A percentile compares a stretch with the other conserved stretches of the same genome.
phyloP scores from a whole-genome alignment of 1,139 yeast species.

The Yamadazyma songkhlaensis region DNA sequence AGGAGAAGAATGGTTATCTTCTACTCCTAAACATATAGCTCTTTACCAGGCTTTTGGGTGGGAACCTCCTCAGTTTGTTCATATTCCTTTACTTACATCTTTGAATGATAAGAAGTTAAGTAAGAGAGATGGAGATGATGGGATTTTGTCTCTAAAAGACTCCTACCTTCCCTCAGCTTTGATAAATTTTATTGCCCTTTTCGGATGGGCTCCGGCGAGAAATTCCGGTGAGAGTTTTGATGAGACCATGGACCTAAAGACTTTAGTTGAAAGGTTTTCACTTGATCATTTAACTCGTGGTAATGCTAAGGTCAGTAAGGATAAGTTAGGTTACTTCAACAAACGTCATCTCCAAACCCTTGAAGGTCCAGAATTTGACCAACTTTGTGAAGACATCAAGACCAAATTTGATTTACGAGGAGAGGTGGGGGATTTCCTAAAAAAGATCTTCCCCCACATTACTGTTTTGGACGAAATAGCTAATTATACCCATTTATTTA shows the following conservation, averaged over 20 bases:
- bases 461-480: conserved; percentile 48
- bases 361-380: conserved; percentile 27
- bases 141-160: conserved; percentile 56
- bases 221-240: conserved; percentile 47
- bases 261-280: conserved; percentile 50
- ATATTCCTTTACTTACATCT: conserved; percentile 83
- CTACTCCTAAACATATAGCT: conserved; percentile 93
- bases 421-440: conserved; percentile 19
- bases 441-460: conserved; percentile 37
- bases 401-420: conserved; percentile 3
- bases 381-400: conserved; percentile 22
- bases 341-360: conserved; percentile 46
- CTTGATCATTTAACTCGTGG: conserved; percentile 82
- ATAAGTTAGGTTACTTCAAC: conserved; percentile 73
- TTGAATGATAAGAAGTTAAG: conserved; percentile 75
- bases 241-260: conserved; percentile 59
- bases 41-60: conserved; percentile 85
- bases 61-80: conserved; percentile 79
- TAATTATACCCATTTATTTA: conserved; percentile 49
- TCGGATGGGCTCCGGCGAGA: conserved; percentile 91
- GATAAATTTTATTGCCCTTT: conserved; percentile 80
- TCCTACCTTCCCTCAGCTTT: conserved; percentile 79
- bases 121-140: conserved; percentile 81
- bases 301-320: conserved; percentile 84
- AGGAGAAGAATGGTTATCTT: conserved; percentile 97